Evolutionary conservation across 2,329 filamentous ascomycete species (phyloP).

Genomic region (Botryotinia calthae): DNA sequence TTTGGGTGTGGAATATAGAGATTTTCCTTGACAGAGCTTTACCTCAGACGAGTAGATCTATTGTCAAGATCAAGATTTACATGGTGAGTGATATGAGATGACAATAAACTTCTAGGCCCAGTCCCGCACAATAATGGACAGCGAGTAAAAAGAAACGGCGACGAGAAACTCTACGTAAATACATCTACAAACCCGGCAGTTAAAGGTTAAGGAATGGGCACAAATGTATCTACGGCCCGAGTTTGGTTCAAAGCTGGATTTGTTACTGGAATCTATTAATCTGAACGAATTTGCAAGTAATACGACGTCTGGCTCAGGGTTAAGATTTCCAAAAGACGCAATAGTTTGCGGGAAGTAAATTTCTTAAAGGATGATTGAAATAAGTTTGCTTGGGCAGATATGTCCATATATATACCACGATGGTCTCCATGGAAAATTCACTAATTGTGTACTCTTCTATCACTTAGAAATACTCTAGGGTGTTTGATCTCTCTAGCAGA

Average conservation of each 20-base stretch:
- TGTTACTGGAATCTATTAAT: rapidly evolving
- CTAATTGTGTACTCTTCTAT: neutral
- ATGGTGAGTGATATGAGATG: rapidly evolving
- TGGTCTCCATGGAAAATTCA: neutral
- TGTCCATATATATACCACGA: neutral
- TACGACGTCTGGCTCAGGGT: neutral
- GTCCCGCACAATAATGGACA: neutral
- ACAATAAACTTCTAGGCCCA: rapidly evolving
- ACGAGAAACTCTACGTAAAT: rapidly evolving
- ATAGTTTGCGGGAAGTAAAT: no score
- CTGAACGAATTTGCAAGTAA: neutral
- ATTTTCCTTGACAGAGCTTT: rapidly evolving
- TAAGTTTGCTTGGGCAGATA: neutral
- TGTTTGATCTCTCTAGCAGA: neutral
- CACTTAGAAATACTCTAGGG: neutral
- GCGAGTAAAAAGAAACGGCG: neutral
- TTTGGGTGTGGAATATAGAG: neutral
- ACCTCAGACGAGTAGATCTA: rapidly evolving
- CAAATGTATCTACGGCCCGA: neutral
- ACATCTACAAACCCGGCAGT: neutral
- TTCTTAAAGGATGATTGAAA: neutral
- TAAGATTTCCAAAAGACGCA: neutral
- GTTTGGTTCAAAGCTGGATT: neutral
- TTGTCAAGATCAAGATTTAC: neutral
- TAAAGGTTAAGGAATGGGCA: neutral